These are phyloP conservation scores for Umbelopsis ramanniana DNA, from an alignment of 192 early-diverging fungal genomes.

Conservation along the genomic window DNA sequence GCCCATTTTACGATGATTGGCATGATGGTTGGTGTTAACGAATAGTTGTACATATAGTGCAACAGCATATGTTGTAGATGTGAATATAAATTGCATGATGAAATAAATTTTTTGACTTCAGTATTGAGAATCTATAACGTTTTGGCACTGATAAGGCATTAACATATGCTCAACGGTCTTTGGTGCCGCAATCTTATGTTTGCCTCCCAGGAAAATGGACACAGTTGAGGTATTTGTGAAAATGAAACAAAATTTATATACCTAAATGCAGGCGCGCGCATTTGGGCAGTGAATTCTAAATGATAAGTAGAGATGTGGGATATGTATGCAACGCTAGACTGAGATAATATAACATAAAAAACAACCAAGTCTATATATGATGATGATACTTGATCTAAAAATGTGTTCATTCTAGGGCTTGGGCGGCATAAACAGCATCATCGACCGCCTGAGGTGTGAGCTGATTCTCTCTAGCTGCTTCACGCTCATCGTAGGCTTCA, in stretches of 20 bases:
- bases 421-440: conserved; percentile 22
- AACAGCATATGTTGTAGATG: background rate
- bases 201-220: background rate
- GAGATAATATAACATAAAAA: too few relatives aligned
- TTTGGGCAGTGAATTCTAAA: too few relatives aligned
- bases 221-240: too few relatives aligned
- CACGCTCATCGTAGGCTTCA: conserved; percentile 30
- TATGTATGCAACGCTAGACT: too few relatives aligned
- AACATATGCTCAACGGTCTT: too few relatives aligned
- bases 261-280: too few relatives aligned
- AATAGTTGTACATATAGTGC: background rate
- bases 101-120: background rate
- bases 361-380: too few relatives aligned
- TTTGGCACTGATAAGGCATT: too few relatives aligned
- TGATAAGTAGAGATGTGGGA: too few relatives aligned
- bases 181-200: background rate
- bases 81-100: background rate
- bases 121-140: too few relatives aligned
- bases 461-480: background rate
- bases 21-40: background rate
- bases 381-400: background rate
- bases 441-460: conserved; percentile 13
- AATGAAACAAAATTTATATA: too few relatives aligned
- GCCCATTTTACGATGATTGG: background rate
- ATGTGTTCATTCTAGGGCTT: conserved; percentile 3